These are phyloP conservation scores for Purshia tridentata DNA, from an alignment of 306 rosid genomes.

Conservation along the genomic window DNA sequence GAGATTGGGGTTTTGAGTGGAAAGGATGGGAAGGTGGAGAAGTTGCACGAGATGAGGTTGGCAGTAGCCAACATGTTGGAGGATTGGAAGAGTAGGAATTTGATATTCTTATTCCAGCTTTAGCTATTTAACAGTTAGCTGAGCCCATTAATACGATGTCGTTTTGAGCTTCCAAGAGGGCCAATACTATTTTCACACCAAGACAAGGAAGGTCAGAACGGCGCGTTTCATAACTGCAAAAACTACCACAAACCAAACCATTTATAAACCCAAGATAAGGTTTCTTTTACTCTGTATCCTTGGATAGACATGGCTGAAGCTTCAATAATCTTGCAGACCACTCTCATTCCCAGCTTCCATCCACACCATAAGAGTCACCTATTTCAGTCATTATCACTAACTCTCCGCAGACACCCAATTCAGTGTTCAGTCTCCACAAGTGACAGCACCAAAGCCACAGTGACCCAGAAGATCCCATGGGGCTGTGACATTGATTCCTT, in stretches of 20 bases:
- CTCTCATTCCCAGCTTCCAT: constrained; percentile 41
- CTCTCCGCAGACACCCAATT: constrained; percentile 36
- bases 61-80: constrained; percentile 41
- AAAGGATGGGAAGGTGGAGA: constrained; percentile 34
- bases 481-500: constrained; percentile 84
- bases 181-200: neutral
- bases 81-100: neutral
- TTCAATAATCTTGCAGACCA: constrained; percentile 40
- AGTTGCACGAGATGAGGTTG: constrained; percentile 59
- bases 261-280: constrained; percentile 49
- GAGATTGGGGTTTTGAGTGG: constrained; percentile 22
- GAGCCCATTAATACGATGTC: neutral
- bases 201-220: neutral
- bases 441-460: constrained; percentile 25
- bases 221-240: constrained; percentile 12
- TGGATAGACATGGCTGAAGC: constrained; percentile 66
- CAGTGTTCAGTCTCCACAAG: constrained; percentile 56
- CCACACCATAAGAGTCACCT: constrained; percentile 31
- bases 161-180: neutral
- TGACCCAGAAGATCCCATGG: constrained; percentile 55
- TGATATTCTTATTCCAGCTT: neutral
- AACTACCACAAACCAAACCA: constrained; percentile 6
- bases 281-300: neutral
- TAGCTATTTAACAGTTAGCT: neutral
- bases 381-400: constrained; percentile 24